phyloP scores from a whole-genome alignment of 176 grass and related monocot genomes.

The Zea luxurians region DNA sequence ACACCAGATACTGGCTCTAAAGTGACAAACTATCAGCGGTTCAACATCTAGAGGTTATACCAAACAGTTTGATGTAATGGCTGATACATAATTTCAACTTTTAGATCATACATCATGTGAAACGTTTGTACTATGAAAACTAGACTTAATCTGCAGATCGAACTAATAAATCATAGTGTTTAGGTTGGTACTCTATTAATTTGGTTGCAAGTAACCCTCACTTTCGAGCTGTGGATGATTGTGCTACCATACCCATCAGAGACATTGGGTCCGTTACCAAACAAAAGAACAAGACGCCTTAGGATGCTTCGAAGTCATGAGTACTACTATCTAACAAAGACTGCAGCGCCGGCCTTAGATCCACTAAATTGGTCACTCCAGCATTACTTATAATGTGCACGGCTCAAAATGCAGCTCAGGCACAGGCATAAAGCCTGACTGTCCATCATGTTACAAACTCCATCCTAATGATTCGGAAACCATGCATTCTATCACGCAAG shows the following conservation, averaged over 20 bases:
- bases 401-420: neutral
- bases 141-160: constrained; percentile 5
- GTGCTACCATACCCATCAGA: constrained; percentile 18
- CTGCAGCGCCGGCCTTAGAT: neutral
- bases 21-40: constrained; percentile 19
- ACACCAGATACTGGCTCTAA: constrained; percentile 21
- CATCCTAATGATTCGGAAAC: constrained; percentile 33
- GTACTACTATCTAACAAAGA: constrained; percentile 29
- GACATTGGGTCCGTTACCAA: constrained; percentile 21
- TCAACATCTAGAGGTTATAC: constrained; percentile 30
- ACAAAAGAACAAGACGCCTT: constrained; percentile 10
- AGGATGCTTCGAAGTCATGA: neutral
- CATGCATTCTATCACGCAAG: constrained; percentile 28
- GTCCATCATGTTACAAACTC: constrained; percentile 16
- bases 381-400: constrained; percentile 12
- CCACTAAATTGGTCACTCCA: neutral
- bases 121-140: constrained; percentile 20
- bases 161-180: constrained; percentile 1
- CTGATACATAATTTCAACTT: constrained; percentile 6
- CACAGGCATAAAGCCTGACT: constrained; percentile 13
- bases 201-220: constrained; percentile 30
- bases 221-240: neutral
- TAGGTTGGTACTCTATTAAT: constrained; percentile 9
- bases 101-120: constrained; percentile 21
- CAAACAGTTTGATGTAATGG: constrained; percentile 33